A percentile compares a stretch with the other conserved stretches of the same genome.
phyloP scores from a whole-genome alignment of 164 flowering plant genomes.

The Vitis cinerea region DNA sequence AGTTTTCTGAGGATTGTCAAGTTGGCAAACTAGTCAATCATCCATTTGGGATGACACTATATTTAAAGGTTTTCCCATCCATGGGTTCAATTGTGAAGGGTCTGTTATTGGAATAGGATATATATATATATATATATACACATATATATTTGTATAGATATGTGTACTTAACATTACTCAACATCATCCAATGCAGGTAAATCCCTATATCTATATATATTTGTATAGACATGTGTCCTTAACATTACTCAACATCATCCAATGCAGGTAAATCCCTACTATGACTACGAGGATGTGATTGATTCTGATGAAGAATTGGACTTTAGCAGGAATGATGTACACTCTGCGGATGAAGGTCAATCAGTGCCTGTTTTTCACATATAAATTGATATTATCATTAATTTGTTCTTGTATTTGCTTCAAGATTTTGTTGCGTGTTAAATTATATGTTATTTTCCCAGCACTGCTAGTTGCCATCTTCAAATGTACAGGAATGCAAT shows the following conservation, averaged over 20 bases:
- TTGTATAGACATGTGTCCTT: too few species aligned
- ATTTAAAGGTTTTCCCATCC: too few species aligned
- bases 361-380: neutral
- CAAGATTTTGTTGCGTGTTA: neutral
- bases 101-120: too few species aligned
- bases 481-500: neutral
- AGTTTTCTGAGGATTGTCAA: too few species aligned
- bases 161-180: too few species aligned
- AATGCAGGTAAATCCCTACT: conserved; percentile 72
- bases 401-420: neutral
- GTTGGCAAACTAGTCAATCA: too few species aligned
- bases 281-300: conserved; percentile 66
- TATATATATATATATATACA: too few species aligned
- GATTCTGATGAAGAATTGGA: conserved; percentile 95
- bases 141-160: too few species aligned
- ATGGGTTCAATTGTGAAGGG: too few species aligned
- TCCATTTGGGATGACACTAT: too few species aligned
- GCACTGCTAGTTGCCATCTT: neutral
- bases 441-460: neutral
- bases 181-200: too few species aligned
- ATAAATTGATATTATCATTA: neutral
- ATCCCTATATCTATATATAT: too few species aligned
- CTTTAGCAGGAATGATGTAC: conserved; percentile 51
- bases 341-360: conserved; percentile 13
- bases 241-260: conserved; percentile 6